These are phyloP conservation scores for Epichloe baconii DNA, from an alignment of 2,329 filamentous ascomycete genomes.

Conservation along the genomic window DNA sequence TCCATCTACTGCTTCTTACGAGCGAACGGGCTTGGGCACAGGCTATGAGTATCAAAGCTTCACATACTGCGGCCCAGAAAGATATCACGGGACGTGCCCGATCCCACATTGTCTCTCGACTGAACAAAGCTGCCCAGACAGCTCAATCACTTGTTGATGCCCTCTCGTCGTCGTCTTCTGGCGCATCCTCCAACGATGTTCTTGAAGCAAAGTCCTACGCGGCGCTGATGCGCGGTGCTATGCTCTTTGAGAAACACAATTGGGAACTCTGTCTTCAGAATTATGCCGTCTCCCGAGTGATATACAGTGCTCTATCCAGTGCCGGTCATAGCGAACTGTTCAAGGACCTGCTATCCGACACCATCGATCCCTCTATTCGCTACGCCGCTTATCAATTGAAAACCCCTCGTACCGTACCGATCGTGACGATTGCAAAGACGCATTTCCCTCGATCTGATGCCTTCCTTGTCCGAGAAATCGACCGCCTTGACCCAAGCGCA, in stretches of 20 bases:
- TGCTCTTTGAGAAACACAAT: conserved; percentile 73
- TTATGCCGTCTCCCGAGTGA: conserved; percentile 65
- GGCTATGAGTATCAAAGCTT: conserved; percentile 85
- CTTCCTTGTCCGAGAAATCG: conserved; percentile 51
- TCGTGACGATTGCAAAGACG: conserved; percentile 64
- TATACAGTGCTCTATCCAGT: conserved; percentile 65
- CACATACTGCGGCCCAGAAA: conserved; percentile 66
- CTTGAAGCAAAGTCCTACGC: conserved; percentile 81
- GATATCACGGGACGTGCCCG: conserved; percentile 67
- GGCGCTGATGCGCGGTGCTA: conserved; percentile 60
- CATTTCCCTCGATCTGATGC: conserved; percentile 58
- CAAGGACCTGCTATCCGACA: conserved; percentile 74
- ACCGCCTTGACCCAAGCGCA: conserved; percentile 55
- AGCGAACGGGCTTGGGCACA: conserved; percentile 91
- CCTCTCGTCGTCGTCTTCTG: conserved; percentile 51
- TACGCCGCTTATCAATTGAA: conserved; percentile 90
- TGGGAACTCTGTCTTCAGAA: conserved; percentile 69
- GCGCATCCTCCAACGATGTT: conserved; percentile 56
- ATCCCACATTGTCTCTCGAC: conserved; percentile 76
- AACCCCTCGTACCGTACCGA: conserved; percentile 71
- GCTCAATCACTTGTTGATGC: conserved; percentile 55
- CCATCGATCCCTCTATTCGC: conserved; percentile 83
- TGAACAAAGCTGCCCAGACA: conserved; percentile 64
- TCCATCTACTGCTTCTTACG: conserved; percentile 67
- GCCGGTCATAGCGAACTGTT: conserved; percentile 55